Evolutionary conservation across 768 basidiomycete species (phyloP), one percentile per base, ranked within the genome.

Genomic region (Hygrocybe coccinea): DNA sequence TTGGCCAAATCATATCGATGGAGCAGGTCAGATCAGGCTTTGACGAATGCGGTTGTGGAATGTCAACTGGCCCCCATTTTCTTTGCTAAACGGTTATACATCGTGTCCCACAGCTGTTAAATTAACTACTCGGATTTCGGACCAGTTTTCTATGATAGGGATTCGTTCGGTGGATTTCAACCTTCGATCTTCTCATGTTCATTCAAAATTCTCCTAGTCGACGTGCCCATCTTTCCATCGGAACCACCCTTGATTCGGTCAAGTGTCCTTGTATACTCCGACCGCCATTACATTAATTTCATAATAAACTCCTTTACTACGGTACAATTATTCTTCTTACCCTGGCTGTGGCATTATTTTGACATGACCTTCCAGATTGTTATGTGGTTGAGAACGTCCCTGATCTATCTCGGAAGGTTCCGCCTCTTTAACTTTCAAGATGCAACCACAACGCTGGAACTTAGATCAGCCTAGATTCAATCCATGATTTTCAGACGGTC

Each of bases 1-100:
- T 14, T 22, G 37, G 2, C 34, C 39, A 43, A 60, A 59, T 58
- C 45, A 36, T 52, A 55, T 53, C 53, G 43, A 43, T 35, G 21
- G 29, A 9, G 33, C 29, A 43, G 36, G 21, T 25, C n/a, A 17
- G n/a, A 10, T 17, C 41, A 43, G 15, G 48, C 5, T 21, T 33
- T 35, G 15, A 50, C 36, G 46, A 35, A 50, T 12, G 17, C 29
- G 17, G 25, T n/a, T 50, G n/a, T 29, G 34, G 49, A 21, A 50
- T 46, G 19, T 41, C 39, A 19, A n/a, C 12, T 19, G 44, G n/a
- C 11, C 17, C 22, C 44, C 44, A 5, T 22, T 22, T 22, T 19
- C 21, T 17, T 17, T 2, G 5, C 7, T 17, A 12, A n/a, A 5
- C 21, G 22, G 44, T 46, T n/a, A n/a, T n/a, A 7, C 44, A 19